Evolutionary conservation across 2,329 filamentous ascomycete genomes (phyloP), one percentile per base, ranked within the genome.

Genomic region (Botrytis cinerea): DNA sequence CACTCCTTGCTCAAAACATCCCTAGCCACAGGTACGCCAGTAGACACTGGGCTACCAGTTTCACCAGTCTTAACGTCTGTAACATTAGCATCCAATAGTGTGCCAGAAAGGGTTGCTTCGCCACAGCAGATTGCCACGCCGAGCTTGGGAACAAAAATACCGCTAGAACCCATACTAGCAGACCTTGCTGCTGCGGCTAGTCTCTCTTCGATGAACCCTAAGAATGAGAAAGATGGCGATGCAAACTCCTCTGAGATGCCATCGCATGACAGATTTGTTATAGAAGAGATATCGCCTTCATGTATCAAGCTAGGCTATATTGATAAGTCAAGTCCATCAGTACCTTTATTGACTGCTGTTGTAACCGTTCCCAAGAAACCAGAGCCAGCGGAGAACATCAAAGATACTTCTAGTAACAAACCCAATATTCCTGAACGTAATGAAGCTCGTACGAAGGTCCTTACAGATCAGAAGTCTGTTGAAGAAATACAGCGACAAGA

Each of bases 1-100:
- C 79, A 80, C 71, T 76, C 74, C 32, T 76, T 80, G 40, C 74
- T 81, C 45, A 79, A 79, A 48, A 63, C 78, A 22, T 76, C 77
- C 12, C 51, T 77, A 20, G 68, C 76, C 7, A 66, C 75, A 35
- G 48, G 32, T 22, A 73, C 75, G 46, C 75, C 76, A 22, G 32
- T 77, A 40, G 79, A 80, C 48, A 75, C 63, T 14, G 76, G 76
- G 25, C 61, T 79, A 28, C 78, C 78, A 61, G 63, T 78, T 25
- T 77, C 76, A 61, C 76, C 79, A 20, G 67, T 78, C 4, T 62
- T 80, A 32, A 74, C 78, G 20, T 22, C 71, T 28, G 63, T 73
- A n/a, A 18, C 8, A 60, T 46, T 35, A 20, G 46, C 40, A 73
- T 43, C 63, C 4, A 43, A 60, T 14, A 8, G 32, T 16, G n/a